Evolutionary conservation across 1,284 basidiomycete genomes (phyloP), one percentile per base, ranked within the genome.

Genomic region (Ganoderma resinaceum): DNA sequence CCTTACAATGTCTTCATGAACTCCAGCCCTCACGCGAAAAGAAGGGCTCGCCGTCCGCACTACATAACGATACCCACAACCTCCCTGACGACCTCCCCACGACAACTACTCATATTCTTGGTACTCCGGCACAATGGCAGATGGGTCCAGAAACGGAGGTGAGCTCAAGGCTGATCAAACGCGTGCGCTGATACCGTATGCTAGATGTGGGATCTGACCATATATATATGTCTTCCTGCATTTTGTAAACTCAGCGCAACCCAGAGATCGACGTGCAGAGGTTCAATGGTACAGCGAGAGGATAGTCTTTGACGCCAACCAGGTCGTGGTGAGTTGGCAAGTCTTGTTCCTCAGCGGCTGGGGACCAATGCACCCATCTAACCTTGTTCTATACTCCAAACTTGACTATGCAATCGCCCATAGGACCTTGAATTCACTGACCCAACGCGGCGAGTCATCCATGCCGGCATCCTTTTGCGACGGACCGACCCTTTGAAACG

Each of bases 401-500:
- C 20, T 40, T 11, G 12, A 40, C 4, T 23, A 2, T 60, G n/a
- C n/a, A n/a, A 38, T n/a, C 23, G 8, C 16, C 37, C 23, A 0
- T 57, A 72, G 71, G 69, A 72, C n/a, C 37, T 72, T 3, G 63
- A 68, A 14, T 62, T 72, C 18, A 55, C 63, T 14, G 66, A 72
- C 29, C 62, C 66, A 23, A 42, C 26, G 35, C 71, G 71, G 23
- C 33, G 66, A 49, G 67, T 72, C n/a, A 16, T 72, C 16, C 68
- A 71, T 63, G 72, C 69, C 14, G 70, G 69, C 6, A 62, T 65
- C 16, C 66, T 73, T 26, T 63, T 69, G 6, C 65, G 71, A 7
- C 69, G 70, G 59, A 70, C 65, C 58, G 71, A 72, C 43, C 67
- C 71, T n/a, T 46, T 94, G 65, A 91, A 92, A 77, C 89, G 88